Evolutionary conservation across 148 eudicot genomes (phyloP), one percentile per base, ranked within the genome.

Genomic region (Fagopyrum esculentum): DNA sequence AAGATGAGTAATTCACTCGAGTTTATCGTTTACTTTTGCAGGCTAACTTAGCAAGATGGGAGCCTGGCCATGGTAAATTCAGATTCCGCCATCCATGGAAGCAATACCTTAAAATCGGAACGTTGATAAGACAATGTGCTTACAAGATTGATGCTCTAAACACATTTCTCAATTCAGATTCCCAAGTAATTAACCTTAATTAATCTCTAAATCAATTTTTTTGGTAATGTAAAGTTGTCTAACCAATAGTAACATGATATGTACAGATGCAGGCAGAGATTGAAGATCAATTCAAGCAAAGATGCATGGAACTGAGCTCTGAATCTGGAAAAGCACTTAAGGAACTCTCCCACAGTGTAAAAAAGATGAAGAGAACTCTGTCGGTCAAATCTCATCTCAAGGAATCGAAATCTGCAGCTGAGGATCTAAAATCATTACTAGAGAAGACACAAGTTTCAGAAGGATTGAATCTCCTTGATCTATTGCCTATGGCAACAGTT

Each of bases 31-130:
- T 16, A 57, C 19, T 7, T 49, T 68, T 66, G 19, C 56, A 85
- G 90, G 87, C 84, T 44, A 87, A 85, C 75, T 84, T 83, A 7
- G 87, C 91, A 2, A 79, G 77, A 73, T 87, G 88, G 88, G 91
- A 87, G 75, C 88, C 88, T 16, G 76, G 79, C 57, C 88, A 87
- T 75, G 87, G 88, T 6, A 26, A 70, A 0, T 87, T 87, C 60
- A 74, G 51, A 51, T 84, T 78, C 72, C 74, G 52, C 3, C 88
- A 87, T 79, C 91, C 91, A 51, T 85, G 88, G 88, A 77, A 73
- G 30, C 80, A 83, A 30, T 87, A 87, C 73, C 72, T 80, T 5
- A 87, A 78, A 51, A 57, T 87, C 40, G 88, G 87, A 63, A 64
- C 70, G 4, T 77, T 80, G 0, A 54, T 69, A 11, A 75, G 88